Evolutionary conservation across 495 filamentous ascomycete genomes (phyloP), one percentile per base, ranked within the genome.

Genomic region (Talaromyces adpressus): DNA sequence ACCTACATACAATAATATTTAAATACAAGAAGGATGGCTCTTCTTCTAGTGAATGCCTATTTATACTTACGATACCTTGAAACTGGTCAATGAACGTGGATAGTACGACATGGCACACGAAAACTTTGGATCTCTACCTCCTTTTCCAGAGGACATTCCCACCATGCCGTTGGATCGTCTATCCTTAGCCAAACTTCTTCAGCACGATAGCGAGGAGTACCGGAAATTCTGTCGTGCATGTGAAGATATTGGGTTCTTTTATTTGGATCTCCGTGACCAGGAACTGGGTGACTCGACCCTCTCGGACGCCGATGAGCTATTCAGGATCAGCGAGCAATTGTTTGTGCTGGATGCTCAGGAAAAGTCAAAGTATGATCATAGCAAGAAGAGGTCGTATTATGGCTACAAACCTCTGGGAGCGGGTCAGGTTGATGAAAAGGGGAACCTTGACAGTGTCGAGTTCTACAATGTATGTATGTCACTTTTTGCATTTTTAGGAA

Each of bases 241-340:
- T 30, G 76, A 79, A 23, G 77, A 82, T 6, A 76, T 87, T 20
- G 87, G 86, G 18, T 87, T 88, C 73, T 89, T 87, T 73, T 87
- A 88, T 63, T 77, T 88, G 2, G 81, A 85, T 60, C 71, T 89
- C 1, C 67, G 69, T 2, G 77, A 73, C 45, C 74, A 72, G 6
- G 62, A 73, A 3, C 62, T 71, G 23, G 79, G 79, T 7, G 65
- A 72, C 2, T 67, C 70, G 0, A 70, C 87, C 23, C 72, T 83
- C 0, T 6, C 58, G 2, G 75, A 84, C 34, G 77, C 79, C 3
- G 76, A 82, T 9, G 59, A 69, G 7, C 68, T 88, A 12, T 84
- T 84, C 58, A 49, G 65, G 4, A 62, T 83, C 1, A 79, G 75
- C 16, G 71, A 80, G 36, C 66, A 70, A 6, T 71, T 84, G 11